Evolutionary conservation across 1,284 basidiomycete species (phyloP).

Genomic region (Tilletia caries): DNA sequence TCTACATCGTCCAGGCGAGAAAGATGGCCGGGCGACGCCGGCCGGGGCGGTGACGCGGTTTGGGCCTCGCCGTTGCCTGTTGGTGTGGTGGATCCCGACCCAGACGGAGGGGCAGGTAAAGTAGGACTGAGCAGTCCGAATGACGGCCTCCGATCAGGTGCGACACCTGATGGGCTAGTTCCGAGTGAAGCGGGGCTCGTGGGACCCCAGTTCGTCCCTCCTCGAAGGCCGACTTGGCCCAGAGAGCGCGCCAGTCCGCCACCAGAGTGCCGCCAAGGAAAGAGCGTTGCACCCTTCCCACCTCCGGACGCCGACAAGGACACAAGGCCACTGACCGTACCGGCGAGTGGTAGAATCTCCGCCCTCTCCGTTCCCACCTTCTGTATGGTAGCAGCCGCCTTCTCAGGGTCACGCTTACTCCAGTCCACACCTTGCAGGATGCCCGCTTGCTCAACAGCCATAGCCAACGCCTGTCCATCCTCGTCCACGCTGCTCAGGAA

Average conservation of each 20-base stretch:
- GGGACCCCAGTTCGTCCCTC: background rate
- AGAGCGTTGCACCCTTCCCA: background rate
- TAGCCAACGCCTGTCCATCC: conserved; percentile 66
- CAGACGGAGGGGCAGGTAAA: too few relatives aligned
- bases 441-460: conserved; percentile 53
- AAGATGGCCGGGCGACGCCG: background rate
- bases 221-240: conserved; percentile 1
- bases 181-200: background rate
- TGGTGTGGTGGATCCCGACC: background rate
- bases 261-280: background rate
- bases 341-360: background rate
- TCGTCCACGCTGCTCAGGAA: conserved; percentile 57
- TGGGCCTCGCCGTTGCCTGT: background rate
- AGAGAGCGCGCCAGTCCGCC: background rate
- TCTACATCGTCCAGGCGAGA: conserved; percentile 7
- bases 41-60: background rate
- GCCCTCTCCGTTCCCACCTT: conserved; percentile 4
- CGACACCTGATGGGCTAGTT: background rate
- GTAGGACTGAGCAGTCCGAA: conserved; percentile 8
- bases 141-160: background rate
- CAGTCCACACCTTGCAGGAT: conserved; percentile 29
- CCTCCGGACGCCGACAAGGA: background rate
- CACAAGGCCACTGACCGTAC: background rate
- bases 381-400: conserved; percentile 8
- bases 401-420: conserved; percentile 16